Evolutionary conservation across 257 asterid genomes (phyloP).

Genomic region (Fraxinus excelsior): DNA sequence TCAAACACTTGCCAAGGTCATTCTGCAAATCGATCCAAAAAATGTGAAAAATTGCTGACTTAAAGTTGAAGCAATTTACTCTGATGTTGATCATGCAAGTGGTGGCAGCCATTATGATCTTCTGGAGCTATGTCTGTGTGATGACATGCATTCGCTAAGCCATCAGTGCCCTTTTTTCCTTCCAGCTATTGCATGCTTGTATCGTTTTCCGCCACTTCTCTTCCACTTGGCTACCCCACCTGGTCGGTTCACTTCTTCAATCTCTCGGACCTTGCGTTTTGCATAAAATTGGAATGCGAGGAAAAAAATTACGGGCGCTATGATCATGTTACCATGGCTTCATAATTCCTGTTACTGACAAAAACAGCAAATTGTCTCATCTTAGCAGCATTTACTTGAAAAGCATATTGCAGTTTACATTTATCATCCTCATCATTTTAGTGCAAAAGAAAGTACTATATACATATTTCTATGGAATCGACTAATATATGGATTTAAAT

Average conservation of each 20-base stretch:
- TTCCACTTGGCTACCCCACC: constrained; percentile 86
- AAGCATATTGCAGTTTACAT: neutral
- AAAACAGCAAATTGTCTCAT: neutral
- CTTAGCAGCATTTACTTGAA: neutral
- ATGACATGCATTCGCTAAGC: neutral
- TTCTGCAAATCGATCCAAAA: neutral
- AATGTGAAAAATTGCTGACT: too few species aligned
- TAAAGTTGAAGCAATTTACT: too few species aligned
- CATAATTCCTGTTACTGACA: neutral
- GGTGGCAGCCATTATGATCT: neutral
- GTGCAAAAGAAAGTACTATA: neutral
- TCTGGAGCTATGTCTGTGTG: neutral
- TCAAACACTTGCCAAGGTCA: neutral
- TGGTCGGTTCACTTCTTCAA: constrained; percentile 73
- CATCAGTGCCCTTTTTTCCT: constrained; percentile 44
- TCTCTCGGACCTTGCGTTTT: constrained; percentile 90
- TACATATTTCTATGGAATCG: neutral
- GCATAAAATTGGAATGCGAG: constrained; percentile 23
- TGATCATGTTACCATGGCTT: constrained; percentile 1
- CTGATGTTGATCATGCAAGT: neutral
- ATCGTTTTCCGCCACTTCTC: constrained; percentile 36
- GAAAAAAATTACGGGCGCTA: neutral
- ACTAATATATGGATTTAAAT: neutral
- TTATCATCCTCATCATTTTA: neutral
- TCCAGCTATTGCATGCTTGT: constrained; percentile 47